Percentiles rank a stretch among this genome's conserved stretches.
Conservation (phyloP, 495 filamentous ascomycete genomes). For the Podospora comata region DNA sequence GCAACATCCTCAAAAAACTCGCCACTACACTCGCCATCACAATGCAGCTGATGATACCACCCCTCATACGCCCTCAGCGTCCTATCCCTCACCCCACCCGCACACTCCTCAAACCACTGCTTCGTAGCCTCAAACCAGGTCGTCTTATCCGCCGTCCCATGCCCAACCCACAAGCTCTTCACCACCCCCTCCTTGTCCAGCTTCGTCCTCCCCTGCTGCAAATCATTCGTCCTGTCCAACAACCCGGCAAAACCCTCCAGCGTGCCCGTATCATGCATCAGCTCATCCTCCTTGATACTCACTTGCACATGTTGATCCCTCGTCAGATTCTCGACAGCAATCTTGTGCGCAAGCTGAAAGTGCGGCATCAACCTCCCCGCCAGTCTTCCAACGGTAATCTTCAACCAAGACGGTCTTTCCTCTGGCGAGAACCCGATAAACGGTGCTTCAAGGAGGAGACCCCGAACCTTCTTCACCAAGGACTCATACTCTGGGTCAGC, state of each 20-base stretch:
- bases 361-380: constrained; percentile 62
- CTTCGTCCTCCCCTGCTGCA: constrained; percentile 44
- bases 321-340: constrained; percentile 57
- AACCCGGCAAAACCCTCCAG: constrained; percentile 69
- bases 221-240: constrained; percentile 61
- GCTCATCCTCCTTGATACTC: constrained; percentile 56
- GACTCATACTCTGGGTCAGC: constrained; percentile 41
- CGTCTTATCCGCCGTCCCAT: constrained; percentile 66
- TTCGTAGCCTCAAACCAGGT: constrained; percentile 60
- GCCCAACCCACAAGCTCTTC: constrained; percentile 56
- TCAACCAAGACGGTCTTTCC: constrained; percentile 55
- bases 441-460: constrained; percentile 66
- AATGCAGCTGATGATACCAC: constrained; percentile 74
- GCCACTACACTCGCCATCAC: constrained; percentile 59
- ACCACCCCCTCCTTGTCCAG: constrained; percentile 35
- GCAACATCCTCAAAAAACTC: constrained; percentile 67
- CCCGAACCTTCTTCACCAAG: constrained; percentile 49
- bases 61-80: constrained; percentile 71
- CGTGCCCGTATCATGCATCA: constrained; percentile 78
- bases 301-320: constrained; percentile 59
- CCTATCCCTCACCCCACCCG: constrained; percentile 56
- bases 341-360: constrained; percentile 52
- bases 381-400: constrained; percentile 59
- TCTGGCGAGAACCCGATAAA: constrained; percentile 65
- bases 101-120: constrained; percentile 55